phyloP scores from a whole-genome alignment of 1,284 basidiomycete species.

The Mycena citricolor region DNA sequence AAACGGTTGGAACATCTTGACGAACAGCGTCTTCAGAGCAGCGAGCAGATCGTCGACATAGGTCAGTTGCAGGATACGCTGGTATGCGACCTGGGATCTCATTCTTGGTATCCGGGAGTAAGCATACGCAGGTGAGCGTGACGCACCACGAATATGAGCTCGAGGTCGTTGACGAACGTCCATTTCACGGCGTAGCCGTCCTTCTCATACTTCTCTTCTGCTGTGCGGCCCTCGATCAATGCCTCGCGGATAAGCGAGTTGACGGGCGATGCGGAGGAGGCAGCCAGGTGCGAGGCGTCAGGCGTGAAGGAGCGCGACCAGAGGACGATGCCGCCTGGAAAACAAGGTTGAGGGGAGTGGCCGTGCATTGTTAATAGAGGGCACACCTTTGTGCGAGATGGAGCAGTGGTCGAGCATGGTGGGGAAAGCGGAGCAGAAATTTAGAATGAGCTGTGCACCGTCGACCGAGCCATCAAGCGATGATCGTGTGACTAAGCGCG shows the following conservation, averaged over 20 bases:
- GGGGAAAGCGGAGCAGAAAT: background rate
- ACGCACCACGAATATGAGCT: conserved; percentile 91
- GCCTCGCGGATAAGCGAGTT: conserved; percentile 89
- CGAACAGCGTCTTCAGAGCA: conserved; percentile 80
- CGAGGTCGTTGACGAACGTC: conserved; percentile 90
- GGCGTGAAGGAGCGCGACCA: conserved; percentile 94
- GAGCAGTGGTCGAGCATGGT: conserved; percentile 90
- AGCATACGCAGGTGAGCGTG: background rate
- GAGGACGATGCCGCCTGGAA: conserved; percentile 82
- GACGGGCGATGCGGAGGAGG: conserved; percentile 82
- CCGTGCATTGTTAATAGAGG: too few relatives aligned
- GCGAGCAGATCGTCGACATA: conserved; percentile 89
- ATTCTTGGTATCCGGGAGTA: background rate
- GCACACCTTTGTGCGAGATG: conserved; percentile 82
- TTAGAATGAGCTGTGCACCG: too few relatives aligned
- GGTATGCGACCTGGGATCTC: conserved; percentile 83
- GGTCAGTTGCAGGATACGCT: conserved; percentile 92
- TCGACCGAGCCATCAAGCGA: too few relatives aligned
- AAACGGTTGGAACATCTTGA: conserved; percentile 84
- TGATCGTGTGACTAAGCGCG: too few relatives aligned
- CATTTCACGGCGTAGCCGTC: conserved; percentile 92
- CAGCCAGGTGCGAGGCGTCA: conserved; percentile 69
- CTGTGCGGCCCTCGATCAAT: conserved; percentile 79
- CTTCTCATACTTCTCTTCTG: conserved; percentile 83
- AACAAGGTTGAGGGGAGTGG: conserved; percentile 14